Evolutionary conservation across 345 rosid species (phyloP), one percentile per base, ranked within the genome.

Genomic region (Acer campestre): DNA sequence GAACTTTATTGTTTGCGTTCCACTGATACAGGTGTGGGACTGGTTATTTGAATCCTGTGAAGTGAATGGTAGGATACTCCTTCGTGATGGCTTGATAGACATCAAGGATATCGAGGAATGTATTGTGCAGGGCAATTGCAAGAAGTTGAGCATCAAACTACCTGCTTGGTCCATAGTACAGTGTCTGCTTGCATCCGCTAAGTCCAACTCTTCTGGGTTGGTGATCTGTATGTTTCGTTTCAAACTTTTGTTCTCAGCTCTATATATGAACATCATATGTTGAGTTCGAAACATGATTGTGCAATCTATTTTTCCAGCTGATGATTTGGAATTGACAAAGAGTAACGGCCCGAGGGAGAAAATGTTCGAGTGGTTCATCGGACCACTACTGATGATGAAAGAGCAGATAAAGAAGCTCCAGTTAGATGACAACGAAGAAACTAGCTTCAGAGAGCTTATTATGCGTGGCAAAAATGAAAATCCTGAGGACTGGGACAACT

Each of bases 11-110:
- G 62, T 29, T 61, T 59, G 56, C 78, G 6, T 73, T 58, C 40
- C 10, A 40, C 69, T 76, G 49, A 63, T 62, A 20, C 79, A 95
- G 98, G 93, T 93, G 3, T 93, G 95, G 98, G 98, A 92, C 78
- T 93, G 97, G 98, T 75, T 95, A 73, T 95, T 95, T 75, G 89
- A 87, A 88, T 86, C 95, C 0, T 95, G 91, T 59, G 98, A 93
- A 78, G 95, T 89, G 74, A 90, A 89, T 22, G 97, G 97, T 9
- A 78, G 90, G 85, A 86, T 86, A 80, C 88, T 91, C 31, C 81
- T 90, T 49, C 86, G 83, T 2, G 95, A 91, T 46, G 90, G 90
- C 55, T 78, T 91, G 72, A 85, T 95, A 77, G 79, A 79, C 70
- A 84, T 84, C 76, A 88, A 83, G 74, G 98, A 95, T 72, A 83